A percentile compares a stretch with the other conserved stretches of the same genome.
These are phyloP conservation scores for Penicillium sp. DNA, from an alignment of 2,329 filamentous ascomycete species.

Conservation along the genomic window DNA sequence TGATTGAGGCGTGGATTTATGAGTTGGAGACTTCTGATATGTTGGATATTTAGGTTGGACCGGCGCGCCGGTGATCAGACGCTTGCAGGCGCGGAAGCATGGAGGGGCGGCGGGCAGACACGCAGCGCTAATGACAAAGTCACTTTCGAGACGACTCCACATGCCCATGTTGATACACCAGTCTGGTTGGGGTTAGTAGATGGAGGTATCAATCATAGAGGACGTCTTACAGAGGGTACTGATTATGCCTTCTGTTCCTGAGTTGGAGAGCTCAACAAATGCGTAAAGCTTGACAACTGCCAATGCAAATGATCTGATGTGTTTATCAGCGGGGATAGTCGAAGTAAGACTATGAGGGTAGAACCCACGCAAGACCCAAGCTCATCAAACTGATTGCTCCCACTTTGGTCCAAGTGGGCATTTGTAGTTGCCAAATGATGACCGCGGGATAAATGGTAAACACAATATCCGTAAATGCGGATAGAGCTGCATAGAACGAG, in stretches of 20 bases:
- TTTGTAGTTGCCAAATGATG: conserved; percentile 1
- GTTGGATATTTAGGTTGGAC: background rate
- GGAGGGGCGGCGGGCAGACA: background rate
- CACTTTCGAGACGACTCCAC: conserved; percentile 2
- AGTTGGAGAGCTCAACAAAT: background rate
- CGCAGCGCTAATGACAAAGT: conserved; percentile 1
- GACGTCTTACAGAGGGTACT: background rate
- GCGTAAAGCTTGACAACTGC: background rate
- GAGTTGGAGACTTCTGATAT: background rate
- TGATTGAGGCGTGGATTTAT: background rate
- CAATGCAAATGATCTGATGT: background rate
- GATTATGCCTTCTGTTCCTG: background rate
- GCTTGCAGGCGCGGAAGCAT: background rate
- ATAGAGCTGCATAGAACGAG: background rate
- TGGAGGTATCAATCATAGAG: background rate
- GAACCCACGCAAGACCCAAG: conserved; percentile 1
- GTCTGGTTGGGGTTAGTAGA: background rate
- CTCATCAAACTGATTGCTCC: conserved; percentile 1
- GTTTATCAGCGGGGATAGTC: background rate
- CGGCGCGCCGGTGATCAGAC: background rate
- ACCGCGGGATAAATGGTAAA: conserved; percentile 2
- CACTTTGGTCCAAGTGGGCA: conserved; percentile 1
- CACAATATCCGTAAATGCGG: background rate
- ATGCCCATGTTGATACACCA: background rate
- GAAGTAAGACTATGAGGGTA: background rate